phyloP scores from a whole-genome alignment of 2,329 filamentous ascomycete species.

The Colletotrichum falcatum region DNA sequence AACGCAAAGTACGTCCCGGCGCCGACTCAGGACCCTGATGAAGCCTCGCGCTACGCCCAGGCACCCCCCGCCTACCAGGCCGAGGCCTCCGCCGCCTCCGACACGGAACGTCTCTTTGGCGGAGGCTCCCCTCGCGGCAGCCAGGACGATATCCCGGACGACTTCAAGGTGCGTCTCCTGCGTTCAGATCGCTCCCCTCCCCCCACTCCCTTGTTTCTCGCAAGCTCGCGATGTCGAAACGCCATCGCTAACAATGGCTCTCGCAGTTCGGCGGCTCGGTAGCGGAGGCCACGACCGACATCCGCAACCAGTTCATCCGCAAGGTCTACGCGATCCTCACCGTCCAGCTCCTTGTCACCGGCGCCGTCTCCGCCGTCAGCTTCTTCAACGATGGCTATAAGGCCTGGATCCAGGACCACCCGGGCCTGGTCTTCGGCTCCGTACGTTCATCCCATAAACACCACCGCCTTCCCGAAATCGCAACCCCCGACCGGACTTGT shows the following conservation, averaged over 20 bases:
- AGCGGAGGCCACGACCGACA: conserved; percentile 92
- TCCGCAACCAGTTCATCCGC: conserved; percentile 95
- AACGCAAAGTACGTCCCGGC: conserved; percentile 87
- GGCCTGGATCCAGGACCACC: conserved; percentile 85
- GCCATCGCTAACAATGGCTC: conserved; percentile 30
- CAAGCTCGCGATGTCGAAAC: background rate
- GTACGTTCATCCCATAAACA: conserved; percentile 59
- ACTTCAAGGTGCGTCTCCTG: conserved; percentile 80
- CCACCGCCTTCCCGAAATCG: background rate
- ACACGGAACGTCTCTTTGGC: conserved; percentile 68
- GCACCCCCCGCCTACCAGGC: conserved; percentile 84
- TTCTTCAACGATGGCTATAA: conserved; percentile 88
- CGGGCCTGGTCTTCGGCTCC: conserved; percentile 87
- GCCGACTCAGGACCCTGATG: conserved; percentile 87
- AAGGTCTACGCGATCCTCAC: conserved; percentile 99
- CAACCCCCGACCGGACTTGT: background rate
- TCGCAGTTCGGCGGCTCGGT: conserved; percentile 90
- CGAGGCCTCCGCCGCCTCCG: conserved; percentile 60
- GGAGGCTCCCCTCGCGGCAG: conserved; percentile 79
- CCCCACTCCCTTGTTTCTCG: background rate
- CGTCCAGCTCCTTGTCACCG: conserved; percentile 90
- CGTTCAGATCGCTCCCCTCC: background rate
- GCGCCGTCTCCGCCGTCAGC: conserved; percentile 81
- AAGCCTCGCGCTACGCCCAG: conserved; percentile 76
- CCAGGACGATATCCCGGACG: conserved; percentile 92